Percentiles rank a stretch among this genome's conserved stretches.
phyloP scores from a whole-genome alignment of 495 filamentous ascomycete genomes.

The Talaromyces proteolyticus region DNA sequence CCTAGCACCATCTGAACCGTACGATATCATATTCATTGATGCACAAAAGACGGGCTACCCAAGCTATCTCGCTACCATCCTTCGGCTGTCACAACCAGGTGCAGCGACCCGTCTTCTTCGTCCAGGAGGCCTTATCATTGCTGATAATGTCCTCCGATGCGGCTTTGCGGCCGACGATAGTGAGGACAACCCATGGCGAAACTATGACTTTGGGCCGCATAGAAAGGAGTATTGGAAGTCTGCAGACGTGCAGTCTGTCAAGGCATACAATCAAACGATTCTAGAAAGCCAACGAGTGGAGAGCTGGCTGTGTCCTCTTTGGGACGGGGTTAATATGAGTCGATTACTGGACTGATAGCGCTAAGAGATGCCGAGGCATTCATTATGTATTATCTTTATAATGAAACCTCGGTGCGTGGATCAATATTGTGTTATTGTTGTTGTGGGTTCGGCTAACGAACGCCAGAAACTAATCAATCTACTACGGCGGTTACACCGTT shows the following conservation, averaged over 20 bases:
- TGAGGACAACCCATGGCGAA: slow-evolving; percentile 19
- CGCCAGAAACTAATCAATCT: no score
- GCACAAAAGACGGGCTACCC: slow-evolving; percentile 31
- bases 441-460: no score
- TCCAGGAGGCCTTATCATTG: slow-evolving; percentile 25
- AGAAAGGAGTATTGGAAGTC: background rate
- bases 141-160: slow-evolving; percentile 27
- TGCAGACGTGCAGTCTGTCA: background rate
- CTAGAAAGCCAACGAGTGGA: background rate
- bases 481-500: no score
- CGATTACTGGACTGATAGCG: background rate
- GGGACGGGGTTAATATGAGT: background rate
- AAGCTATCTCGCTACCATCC: slow-evolving; percentile 18
- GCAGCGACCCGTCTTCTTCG: slow-evolving; percentile 21
- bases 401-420: no score
- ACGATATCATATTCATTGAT: slow-evolving; percentile 34
- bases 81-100: slow-evolving; percentile 17
- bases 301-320: background rate
- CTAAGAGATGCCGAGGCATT: no score
- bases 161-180: slow-evolving; percentile 24
- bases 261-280: background rate
- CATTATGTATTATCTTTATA: no score
- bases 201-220: background rate
- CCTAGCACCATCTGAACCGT: slow-evolving; percentile 14
- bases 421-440: no score